Conservation (phyloP, 2,329 filamentous ascomycete genomes). For the Colletotrichum filicis region DNA sequence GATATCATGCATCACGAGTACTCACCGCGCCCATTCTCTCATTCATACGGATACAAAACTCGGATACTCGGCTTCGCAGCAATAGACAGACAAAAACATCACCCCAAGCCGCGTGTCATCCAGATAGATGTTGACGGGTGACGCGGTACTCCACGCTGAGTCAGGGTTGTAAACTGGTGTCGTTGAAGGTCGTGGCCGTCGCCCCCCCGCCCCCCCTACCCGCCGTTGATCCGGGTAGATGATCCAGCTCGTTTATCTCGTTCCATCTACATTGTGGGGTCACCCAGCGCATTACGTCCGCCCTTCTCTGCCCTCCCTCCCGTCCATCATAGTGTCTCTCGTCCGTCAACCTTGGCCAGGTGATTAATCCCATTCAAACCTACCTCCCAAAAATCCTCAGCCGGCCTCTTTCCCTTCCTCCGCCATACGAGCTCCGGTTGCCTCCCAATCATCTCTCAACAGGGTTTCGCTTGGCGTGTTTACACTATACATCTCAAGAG, state of each 20-base stretch:
- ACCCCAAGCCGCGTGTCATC: neutral
- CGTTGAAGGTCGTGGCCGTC: neutral
- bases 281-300: neutral
- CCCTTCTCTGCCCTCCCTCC: neutral
- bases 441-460: neutral
- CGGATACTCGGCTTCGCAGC: neutral
- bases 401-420: neutral
- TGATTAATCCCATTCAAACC: neutral
- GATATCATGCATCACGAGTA: neutral
- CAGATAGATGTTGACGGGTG: neutral
- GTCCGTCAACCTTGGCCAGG: too few species aligned
- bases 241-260: neutral
- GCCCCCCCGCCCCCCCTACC: neutral
- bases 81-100: neutral
- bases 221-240: constrained; percentile 5
- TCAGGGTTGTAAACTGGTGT: neutral
- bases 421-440: neutral
- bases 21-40: neutral
- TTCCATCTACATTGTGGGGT: neutral
- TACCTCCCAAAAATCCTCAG: neutral
- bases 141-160: neutral
- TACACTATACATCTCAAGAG: neutral
- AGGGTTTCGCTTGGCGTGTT: neutral
- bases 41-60: neutral
- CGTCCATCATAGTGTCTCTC: neutral